phyloP scores from a whole-genome alignment of 2,329 filamentous ascomycete species.

The Sporothrix brasiliensis region DNA sequence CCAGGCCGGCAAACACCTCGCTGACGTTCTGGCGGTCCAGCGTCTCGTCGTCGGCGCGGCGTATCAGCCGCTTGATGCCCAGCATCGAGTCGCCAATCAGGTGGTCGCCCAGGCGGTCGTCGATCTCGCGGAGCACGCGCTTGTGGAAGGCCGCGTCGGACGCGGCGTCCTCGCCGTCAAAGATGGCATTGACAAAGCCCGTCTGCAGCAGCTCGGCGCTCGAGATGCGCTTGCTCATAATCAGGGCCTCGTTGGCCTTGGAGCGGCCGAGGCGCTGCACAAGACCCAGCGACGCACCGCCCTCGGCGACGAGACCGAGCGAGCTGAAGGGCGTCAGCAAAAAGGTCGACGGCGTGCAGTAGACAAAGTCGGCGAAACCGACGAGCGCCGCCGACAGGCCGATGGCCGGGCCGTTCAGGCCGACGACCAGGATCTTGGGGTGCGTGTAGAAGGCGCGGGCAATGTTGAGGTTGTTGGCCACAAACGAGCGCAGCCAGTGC shows the following conservation, averaged over 20 bases:
- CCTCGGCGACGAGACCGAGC: slow-evolving; percentile 87
- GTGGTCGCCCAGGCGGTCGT: slow-evolving; percentile 78
- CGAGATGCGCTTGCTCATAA: slow-evolving; percentile 80
- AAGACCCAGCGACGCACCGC: slow-evolving; percentile 76
- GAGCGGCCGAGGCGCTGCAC: slow-evolving; percentile 77
- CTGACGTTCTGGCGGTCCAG: slow-evolving; percentile 76
- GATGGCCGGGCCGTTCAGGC: slow-evolving; percentile 88
- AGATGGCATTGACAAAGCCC: slow-evolving; percentile 86
- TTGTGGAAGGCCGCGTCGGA: slow-evolving; percentile 66
- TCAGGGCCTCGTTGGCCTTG: slow-evolving; percentile 87
- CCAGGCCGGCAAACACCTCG: slow-evolving; percentile 84
- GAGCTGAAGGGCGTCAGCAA: slow-evolving; percentile 90
- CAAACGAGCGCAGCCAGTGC: slow-evolving; percentile 71
- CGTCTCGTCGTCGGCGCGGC: slow-evolving; percentile 69
- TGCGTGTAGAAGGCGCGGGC: slow-evolving; percentile 90
- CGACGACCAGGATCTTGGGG: slow-evolving; percentile 88
- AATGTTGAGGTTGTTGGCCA: slow-evolving; percentile 83
- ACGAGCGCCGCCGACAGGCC: slow-evolving; percentile 84
- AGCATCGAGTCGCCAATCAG: slow-evolving; percentile 77
- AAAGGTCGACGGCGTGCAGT: slow-evolving; percentile 78
- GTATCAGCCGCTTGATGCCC: slow-evolving; percentile 82
- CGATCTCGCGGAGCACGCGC: slow-evolving; percentile 75
- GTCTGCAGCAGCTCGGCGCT: slow-evolving; percentile 71
- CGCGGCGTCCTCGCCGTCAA: slow-evolving; percentile 65
- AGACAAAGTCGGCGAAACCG: slow-evolving; percentile 88